These are phyloP conservation scores for Nemania abortiva DNA, from an alignment of 2,329 filamentous ascomycete species.

Conservation along the genomic window DNA sequence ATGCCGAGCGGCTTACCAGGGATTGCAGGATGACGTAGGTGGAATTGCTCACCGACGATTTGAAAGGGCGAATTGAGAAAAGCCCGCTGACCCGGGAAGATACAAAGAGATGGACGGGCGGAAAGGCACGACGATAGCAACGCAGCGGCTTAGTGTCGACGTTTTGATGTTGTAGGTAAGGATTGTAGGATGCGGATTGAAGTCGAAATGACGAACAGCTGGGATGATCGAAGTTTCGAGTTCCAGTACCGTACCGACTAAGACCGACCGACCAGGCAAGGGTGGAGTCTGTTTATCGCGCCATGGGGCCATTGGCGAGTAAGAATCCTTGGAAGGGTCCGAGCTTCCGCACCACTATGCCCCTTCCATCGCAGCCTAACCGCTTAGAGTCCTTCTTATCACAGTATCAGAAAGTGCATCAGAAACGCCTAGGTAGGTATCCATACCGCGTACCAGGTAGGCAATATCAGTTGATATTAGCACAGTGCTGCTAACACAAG, in stretches of 20 bases:
- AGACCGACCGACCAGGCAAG: conserved; percentile 2
- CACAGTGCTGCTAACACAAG: conserved; percentile 11
- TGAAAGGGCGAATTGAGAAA: not conserved
- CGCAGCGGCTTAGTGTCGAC: conserved; percentile 5
- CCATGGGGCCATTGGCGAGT: conserved; percentile 37
- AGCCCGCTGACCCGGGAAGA: not conserved
- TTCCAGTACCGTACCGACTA: conserved; percentile 5
- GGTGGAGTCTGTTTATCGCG: conserved; percentile 31
- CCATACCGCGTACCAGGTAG: not conserved
- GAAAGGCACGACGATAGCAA: not conserved
- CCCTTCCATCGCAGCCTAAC: conserved; percentile 18
- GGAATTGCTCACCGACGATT: not conserved
- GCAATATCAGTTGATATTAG: not conserved
- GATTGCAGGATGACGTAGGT: conserved; percentile 23
- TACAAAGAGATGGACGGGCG: not conserved
- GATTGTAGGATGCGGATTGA: conserved; percentile 7
- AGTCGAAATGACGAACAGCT: conserved; percentile 13
- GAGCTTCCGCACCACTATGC: conserved; percentile 28
- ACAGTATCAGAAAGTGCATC: not conserved
- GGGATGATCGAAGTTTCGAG: conserved; percentile 26
- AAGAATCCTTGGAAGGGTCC: conserved; percentile 33
- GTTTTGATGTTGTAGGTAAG: conserved; percentile 6
- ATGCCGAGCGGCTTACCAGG: conserved; percentile 33
- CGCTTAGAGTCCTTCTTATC: not conserved
- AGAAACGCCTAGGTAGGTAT: not conserved